Base-by-base conservation (phyloP, 345 rosid species). In the Camelina neglecta region DNA sequence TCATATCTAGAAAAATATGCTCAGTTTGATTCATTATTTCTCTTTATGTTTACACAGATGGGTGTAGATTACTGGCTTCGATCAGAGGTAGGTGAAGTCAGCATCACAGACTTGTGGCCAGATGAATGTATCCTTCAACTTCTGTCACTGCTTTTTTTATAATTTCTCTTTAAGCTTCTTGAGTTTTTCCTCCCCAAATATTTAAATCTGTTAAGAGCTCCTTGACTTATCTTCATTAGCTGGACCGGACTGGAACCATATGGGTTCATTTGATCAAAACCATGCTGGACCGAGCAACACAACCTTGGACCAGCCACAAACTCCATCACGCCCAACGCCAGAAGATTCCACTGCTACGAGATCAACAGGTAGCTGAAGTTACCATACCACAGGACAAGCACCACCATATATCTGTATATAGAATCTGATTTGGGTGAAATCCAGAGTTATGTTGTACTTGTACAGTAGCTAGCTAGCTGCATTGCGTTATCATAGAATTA, bases 11-110 rank as follows among this genome's bases (percentile, higher is more conserved):
- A 71, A 71, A 45, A 13, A 7, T 31, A 7, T 47, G 74, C 10
- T 44, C 2, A 31, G 41, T 4, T 33, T 31, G 11, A 23, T 8
- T 33, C 36, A 53, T 24, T 54, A 35, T 23, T 67, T 8, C 44
- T 51, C 63, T 51, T 6, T 33, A 53, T 75, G 54, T 60, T 60
- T 67, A 38, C 49, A 81, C 88, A 91, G 97, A 83, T 83, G 76
- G 93, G 85, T 62, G 91, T 88, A 61, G 99, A 95, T 82, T 95
- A 92, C 87, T 90, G 97, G 97, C 93, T 92, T 39, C 85, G 85
- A 80, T 92, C 99, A 79, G 99, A 95, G 69, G 86, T 91, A 12
- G 93, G 82, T 16, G 95, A 82, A 38, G 86, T 92, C 75, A 92
- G 97, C 88, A 86, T 90, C 71, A 92, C 97, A 18, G 94, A 92